phyloP scores from a whole-genome alignment of 2,329 filamentous ascomycete species.

The Teratosphaeria destructans region DNA sequence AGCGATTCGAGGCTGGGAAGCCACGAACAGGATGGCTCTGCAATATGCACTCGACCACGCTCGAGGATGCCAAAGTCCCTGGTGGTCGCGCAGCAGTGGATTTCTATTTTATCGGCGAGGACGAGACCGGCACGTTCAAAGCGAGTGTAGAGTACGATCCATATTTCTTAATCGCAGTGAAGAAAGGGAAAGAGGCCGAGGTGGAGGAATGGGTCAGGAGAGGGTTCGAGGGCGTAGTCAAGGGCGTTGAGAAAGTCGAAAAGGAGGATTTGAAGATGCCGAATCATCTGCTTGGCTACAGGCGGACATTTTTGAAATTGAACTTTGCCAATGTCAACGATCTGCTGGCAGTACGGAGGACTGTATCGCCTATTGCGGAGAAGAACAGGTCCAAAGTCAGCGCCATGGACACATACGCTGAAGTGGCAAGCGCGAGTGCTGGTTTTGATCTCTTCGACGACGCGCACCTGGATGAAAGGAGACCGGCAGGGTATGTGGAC shows the following conservation, averaged over 20 bases:
- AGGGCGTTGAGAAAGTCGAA: slow-evolving; percentile 63
- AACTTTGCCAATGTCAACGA: slow-evolving; percentile 81
- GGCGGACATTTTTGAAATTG: slow-evolving; percentile 77
- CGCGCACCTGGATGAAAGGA: slow-evolving; percentile 65
- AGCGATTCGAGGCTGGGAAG: slow-evolving; percentile 78
- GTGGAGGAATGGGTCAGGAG: slow-evolving; percentile 89
- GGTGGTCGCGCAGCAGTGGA: slow-evolving; percentile 84
- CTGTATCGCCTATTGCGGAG: slow-evolving; percentile 82
- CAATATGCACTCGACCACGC: slow-evolving; percentile 81
- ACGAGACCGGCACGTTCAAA: slow-evolving; percentile 75
- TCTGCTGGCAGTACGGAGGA: slow-evolving; percentile 70
- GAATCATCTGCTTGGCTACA: slow-evolving; percentile 87
- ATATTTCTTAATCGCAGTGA: slow-evolving; percentile 87
- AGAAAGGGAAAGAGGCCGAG: slow-evolving; percentile 77
- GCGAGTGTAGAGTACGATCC: slow-evolving; percentile 93
- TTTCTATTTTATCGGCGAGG: slow-evolving; percentile 92
- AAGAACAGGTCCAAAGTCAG: slow-evolving; percentile 94
- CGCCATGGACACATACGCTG: slow-evolving; percentile 96
- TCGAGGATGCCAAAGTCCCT: slow-evolving; percentile 73
- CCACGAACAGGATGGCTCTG: slow-evolving; percentile 86
- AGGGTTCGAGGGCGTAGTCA: slow-evolving; percentile 71
- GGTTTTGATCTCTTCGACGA: slow-evolving; percentile 93
- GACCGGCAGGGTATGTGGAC: slow-evolving; percentile 64
- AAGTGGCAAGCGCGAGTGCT: slow-evolving; percentile 77
- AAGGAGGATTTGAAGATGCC: slow-evolving; percentile 78